A percentile compares a stretch with the other conserved stretches of the same genome.
Conservation (phyloP, 73 alveolate genomes). For the Symbiodinium natans region DNA sequence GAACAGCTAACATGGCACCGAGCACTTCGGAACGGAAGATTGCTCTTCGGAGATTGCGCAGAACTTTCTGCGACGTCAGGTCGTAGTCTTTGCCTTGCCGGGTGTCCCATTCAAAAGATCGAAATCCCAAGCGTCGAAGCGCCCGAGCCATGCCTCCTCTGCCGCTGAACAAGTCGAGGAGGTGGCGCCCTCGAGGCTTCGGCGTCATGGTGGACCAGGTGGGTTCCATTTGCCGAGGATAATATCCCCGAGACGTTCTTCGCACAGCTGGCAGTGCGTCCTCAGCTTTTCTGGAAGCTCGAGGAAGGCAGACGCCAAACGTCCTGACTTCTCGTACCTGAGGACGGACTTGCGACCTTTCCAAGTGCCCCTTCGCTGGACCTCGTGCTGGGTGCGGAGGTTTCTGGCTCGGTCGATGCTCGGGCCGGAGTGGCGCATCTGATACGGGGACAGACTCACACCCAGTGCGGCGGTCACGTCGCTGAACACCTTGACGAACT, state of each 20-base stretch:
- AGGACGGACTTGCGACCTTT: neutral
- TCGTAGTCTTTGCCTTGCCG: neutral
- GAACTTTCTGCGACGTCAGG: neutral
- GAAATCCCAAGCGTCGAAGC: neutral
- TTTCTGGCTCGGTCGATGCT: constrained; percentile 14
- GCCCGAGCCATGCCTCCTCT: neutral
- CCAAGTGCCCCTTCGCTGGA: constrained; percentile 28
- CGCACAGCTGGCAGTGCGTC: neutral
- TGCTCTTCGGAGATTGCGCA: neutral
- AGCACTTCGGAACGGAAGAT: neutral
- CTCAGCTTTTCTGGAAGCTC: neutral
- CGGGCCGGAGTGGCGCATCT: constrained; percentile 54
- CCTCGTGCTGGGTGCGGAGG: neutral
- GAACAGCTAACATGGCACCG: constrained; percentile 21
- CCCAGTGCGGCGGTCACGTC: neutral
- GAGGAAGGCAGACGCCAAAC: neutral
- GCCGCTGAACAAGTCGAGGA: constrained; percentile 15
- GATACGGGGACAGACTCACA: constrained; percentile 34
- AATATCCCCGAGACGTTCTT: neutral
- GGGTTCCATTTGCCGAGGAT: neutral
- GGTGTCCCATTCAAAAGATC: neutral
- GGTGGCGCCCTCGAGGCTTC: neutral
- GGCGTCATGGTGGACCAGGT: neutral
- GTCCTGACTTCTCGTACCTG: constrained; percentile 54
- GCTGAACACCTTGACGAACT: neutral